A percentile compares a stretch with the other conserved stretches of the same genome.
These are phyloP conservation scores for Podospora conica DNA, from an alignment of 495 filamentous ascomycete species.

Conservation along the genomic window DNA sequence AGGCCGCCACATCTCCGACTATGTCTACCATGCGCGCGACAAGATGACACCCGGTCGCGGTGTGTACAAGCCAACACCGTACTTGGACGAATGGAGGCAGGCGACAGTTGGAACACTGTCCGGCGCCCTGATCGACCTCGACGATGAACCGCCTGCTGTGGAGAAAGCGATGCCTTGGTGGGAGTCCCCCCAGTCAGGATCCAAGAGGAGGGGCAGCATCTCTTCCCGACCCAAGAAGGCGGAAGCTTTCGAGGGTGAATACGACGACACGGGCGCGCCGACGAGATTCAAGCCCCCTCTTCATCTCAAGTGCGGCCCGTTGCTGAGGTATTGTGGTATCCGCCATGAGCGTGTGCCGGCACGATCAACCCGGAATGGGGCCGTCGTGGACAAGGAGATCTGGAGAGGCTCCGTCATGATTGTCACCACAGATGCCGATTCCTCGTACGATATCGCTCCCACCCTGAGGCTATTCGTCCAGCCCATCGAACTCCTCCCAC, in stretches of 20 bases:
- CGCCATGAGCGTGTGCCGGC: constrained; percentile 42
- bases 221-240: constrained; percentile 33
- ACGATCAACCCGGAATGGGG: constrained; percentile 29
- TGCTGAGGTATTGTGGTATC: constrained; percentile 85
- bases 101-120: constrained; percentile 46
- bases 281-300: constrained; percentile 76
- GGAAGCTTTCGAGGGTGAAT: constrained; percentile 44
- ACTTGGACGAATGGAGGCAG: constrained; percentile 55
- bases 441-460: constrained; percentile 72
- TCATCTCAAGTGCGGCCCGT: constrained; percentile 82
- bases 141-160: constrained; percentile 27
- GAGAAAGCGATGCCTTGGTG: constrained; percentile 48
- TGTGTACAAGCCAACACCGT: constrained; percentile 40
- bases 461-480: constrained; percentile 77
- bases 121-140: constrained; percentile 44
- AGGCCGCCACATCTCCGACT: constrained; percentile 36
- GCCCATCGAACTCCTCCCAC: constrained; percentile 74
- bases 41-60: constrained; percentile 37
- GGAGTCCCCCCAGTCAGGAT: constrained; percentile 38
- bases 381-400: constrained; percentile 56
- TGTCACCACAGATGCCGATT: constrained; percentile 75
- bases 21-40: constrained; percentile 39
- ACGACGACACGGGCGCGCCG: constrained; percentile 47
- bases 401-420: constrained; percentile 96
- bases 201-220: constrained; percentile 33